Evolutionary conservation across 345 rosid species (phyloP).

Genomic region (Tarenaya hassleriana): DNA sequence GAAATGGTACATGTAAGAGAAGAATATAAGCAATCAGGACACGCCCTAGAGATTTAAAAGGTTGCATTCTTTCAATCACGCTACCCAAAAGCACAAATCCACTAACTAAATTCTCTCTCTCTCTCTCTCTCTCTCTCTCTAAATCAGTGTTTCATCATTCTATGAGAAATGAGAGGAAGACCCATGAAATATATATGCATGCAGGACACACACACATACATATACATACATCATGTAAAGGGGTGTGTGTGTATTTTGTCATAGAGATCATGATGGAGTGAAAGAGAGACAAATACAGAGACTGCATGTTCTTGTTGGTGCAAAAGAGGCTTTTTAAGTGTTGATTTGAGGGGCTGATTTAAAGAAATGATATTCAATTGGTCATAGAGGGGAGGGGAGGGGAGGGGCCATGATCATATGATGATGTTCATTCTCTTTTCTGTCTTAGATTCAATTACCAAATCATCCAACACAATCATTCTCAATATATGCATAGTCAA

Average conservation of each 20-base stretch:
- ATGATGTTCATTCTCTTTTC: slow-evolving; percentile 21
- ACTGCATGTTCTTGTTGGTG: slow-evolving; percentile 28
- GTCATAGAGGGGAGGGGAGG: slow-evolving; percentile 28
- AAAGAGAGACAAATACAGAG: slow-evolving; percentile 23
- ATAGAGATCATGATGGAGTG: slow-evolving; percentile 16
- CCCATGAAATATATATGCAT: slow-evolving; percentile 22
- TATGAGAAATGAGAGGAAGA: slow-evolving; percentile 12
- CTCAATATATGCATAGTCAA: slow-evolving; percentile 27
- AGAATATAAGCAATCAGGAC: slow-evolving; percentile 12
- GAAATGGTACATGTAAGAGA: slow-evolving; percentile 14
- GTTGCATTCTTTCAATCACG: slow-evolving; percentile 17
- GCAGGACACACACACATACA: not conserved
- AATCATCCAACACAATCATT: slow-evolving; percentile 32
- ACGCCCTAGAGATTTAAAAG: not conserved
- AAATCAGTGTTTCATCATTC: not conserved
- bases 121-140: slow-evolving; percentile 1
- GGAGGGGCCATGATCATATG: slow-evolving; percentile 13
- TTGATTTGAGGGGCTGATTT: slow-evolving; percentile 19
- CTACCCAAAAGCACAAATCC: not conserved
- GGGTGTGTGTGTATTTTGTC: slow-evolving; percentile 9
- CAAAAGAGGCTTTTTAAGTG: slow-evolving; percentile 25
- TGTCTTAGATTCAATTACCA: slow-evolving; percentile 27
- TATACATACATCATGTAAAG: slow-evolving; percentile 5
- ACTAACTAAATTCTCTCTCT: not conserved
- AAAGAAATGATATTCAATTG: slow-evolving; percentile 23